Base-by-base conservation (phyloP, 768 basidiomycete species). In the Leccinum pellstonianum region DNA sequence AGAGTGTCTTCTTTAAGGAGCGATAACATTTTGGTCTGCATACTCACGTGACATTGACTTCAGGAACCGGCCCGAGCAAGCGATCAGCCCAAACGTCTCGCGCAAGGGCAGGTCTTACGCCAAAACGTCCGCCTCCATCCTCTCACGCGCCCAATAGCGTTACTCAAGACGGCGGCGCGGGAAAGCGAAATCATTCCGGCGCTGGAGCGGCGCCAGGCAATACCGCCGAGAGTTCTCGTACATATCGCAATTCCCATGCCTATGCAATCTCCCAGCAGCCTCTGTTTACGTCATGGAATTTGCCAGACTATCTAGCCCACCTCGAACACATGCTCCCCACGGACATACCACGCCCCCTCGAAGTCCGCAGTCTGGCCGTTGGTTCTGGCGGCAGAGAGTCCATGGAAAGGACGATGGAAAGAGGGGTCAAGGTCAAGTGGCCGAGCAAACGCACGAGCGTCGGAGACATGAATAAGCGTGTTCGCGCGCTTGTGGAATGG, bases 391-490 rank as follows among this genome's bases (percentile, higher is more conserved):
- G 81, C 43, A 79, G 81, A 41, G 86, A 83, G 54, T 82, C 83
- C 55, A 65, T 79, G n/a, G 87, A 88, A 57, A 78, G 80, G 64
- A 85, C 81, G 9, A 79, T 82, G 70, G 88, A 93, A 69, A 79
- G 91, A 51, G 90, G 90, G 9, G 90, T 92, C 14, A 89, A 92
- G 73, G 88, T 97, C 58, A 90, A 92, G 67, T 98, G 93, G 89
- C 96, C 95, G 1, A 86, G 86, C 64, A 95, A 95, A 76, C 83
- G 96, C 54, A 95, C 88, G 84, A 97, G 95, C 65, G 88, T 96
- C n/a, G 90, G 87, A 19, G 96, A 98, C 72, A 96, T 98, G 93
- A 91, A 93, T 73, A 97, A 97, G 77, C 86, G 96, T 25, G 92
- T 96, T 23, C 81, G 92, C 37, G 85, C 88, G 47, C 80, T 98